A percentile compares a stretch with the other conserved stretches of the same genome.
Conservation (phyloP, 2,329 filamentous ascomycete genomes). For the Alternaria sp. region DNA sequence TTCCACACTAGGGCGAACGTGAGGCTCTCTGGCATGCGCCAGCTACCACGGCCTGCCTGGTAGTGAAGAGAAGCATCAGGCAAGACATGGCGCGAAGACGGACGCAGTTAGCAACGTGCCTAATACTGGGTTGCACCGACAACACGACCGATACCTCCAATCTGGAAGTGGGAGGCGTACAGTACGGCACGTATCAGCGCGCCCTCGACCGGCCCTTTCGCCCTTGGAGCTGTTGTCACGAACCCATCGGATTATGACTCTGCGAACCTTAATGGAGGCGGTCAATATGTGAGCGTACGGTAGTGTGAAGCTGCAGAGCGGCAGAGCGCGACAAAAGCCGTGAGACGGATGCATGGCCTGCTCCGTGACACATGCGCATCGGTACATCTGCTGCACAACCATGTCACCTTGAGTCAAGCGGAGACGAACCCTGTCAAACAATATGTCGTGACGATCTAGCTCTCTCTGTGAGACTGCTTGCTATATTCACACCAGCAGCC, state of each 20-base stretch:
- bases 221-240: neutral
- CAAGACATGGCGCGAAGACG: neutral
- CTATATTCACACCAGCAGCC: neutral
- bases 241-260: neutral
- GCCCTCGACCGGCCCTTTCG: neutral
- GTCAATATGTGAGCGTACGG: neutral
- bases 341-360: neutral
- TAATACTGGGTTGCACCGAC: neutral
- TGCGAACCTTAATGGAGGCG: neutral
- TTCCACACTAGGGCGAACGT: neutral
- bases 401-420: constrained; percentile 5
- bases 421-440: neutral
- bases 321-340: neutral
- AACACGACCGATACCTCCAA: neutral
- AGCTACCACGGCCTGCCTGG: neutral
- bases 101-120: neutral
- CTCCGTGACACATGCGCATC: neutral
- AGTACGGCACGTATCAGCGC: neutral
- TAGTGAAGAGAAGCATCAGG: neutral
- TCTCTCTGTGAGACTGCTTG: neutral
- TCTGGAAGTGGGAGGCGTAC: neutral
- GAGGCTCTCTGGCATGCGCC: neutral
- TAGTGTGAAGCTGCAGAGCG: neutral
- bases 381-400: constrained; percentile 5
- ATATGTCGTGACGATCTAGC: neutral